Evolutionary conservation across 208 protist genomes (phyloP).

Genomic region (Vickermania ingenoplastis): DNA sequence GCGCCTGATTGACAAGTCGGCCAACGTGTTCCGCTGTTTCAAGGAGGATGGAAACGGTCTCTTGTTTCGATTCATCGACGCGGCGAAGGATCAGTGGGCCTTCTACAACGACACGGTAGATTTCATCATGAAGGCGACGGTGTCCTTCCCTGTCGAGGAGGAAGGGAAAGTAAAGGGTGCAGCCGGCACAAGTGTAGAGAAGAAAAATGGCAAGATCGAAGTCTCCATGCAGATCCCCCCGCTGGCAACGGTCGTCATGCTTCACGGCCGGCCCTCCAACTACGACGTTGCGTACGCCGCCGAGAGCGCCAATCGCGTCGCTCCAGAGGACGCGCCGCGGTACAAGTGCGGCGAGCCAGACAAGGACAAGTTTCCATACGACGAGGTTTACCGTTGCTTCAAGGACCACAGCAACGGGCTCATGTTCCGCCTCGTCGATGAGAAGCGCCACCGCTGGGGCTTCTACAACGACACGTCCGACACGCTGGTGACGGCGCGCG

Average conservation of each 20-base stretch:
- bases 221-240: constrained; percentile 42
- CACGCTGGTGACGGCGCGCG: constrained; percentile 30
- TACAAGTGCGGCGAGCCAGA: constrained; percentile 47
- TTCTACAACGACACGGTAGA: constrained; percentile 83
- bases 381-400: constrained; percentile 66
- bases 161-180: not conserved
- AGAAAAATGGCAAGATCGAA: constrained; percentile 31
- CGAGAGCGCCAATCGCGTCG: constrained; percentile 10
- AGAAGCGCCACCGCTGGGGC: constrained; percentile 26
- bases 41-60: constrained; percentile 67
- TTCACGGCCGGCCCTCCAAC: constrained; percentile 32
- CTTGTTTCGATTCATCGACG: constrained; percentile 74
- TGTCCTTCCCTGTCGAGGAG: constrained; percentile 18
- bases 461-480: constrained; percentile 78
- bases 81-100: constrained; percentile 48
- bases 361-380: constrained; percentile 19
- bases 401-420: constrained; percentile 70
- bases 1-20: constrained; percentile 34
- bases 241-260: constrained; percentile 45
- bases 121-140: constrained; percentile 56
- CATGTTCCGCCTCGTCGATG: constrained; percentile 65
- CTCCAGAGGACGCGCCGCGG: constrained; percentile 15
- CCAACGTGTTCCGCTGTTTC: constrained; percentile 57
- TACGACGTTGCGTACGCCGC: constrained; percentile 55
- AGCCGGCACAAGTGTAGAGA: constrained; percentile 10